Evolutionary conservation across 768 basidiomycete genomes (phyloP).

Genomic region (Dentipellis sp.): DNA sequence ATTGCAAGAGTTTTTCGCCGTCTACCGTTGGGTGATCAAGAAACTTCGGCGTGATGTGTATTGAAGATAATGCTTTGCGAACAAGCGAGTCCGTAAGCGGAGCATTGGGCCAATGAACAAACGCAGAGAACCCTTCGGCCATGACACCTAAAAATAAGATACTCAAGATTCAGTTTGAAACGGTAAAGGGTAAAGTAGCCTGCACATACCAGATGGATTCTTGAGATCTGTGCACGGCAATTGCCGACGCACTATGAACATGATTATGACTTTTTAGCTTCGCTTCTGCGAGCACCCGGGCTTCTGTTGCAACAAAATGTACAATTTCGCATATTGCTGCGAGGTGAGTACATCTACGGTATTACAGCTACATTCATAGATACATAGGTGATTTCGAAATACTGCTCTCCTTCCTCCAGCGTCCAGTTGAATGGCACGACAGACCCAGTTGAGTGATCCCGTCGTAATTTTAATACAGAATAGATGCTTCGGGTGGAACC

Average conservation of each 20-base stretch:
- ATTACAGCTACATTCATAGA: background rate
- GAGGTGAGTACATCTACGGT: background rate
- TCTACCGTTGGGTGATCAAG: background rate
- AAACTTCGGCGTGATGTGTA: background rate
- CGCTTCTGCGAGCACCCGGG: too few species aligned
- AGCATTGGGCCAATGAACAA: background rate
- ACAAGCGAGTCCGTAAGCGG: background rate
- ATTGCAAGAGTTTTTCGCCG: constrained; percentile 42
- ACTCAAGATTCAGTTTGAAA: too few species aligned
- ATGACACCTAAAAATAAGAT: too few species aligned
- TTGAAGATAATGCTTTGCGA: background rate
- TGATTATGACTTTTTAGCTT: too few species aligned
- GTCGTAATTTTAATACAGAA: background rate
- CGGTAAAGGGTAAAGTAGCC: too few species aligned
- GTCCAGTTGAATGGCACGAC: constrained; percentile 7
- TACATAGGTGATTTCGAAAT: background rate
- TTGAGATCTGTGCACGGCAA: too few species aligned
- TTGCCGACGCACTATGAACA: too few species aligned
- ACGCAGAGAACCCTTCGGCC: background rate
- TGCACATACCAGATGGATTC: too few species aligned
- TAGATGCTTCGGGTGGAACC: background rate
- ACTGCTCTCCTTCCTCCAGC: background rate
- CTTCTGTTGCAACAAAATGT: background rate
- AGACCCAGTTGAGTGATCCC: constrained; percentile 8
- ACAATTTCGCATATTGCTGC: background rate